Conservation (phyloP, 257 asterid genomes). For the Nicotiana benthamiana region DNA sequence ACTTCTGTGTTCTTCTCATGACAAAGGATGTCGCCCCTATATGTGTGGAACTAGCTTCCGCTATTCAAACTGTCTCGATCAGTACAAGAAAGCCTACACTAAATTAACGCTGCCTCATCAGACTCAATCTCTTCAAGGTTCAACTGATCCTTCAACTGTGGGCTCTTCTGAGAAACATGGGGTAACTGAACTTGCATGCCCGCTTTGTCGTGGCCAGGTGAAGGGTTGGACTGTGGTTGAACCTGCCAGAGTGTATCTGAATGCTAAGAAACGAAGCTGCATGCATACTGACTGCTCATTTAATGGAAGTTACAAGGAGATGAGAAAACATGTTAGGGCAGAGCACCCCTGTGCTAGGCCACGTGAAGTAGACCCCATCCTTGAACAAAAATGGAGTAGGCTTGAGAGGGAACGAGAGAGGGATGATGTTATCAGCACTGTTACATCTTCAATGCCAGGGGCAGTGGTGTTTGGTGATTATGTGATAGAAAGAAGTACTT, state of each 20-base stretch:
- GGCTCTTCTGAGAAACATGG: constrained; percentile 34
- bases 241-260: constrained; percentile 66
- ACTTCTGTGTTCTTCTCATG: constrained; percentile 90
- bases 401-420: constrained; percentile 84
- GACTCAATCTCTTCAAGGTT: constrained; percentile 20
- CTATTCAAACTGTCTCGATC: constrained; percentile 92
- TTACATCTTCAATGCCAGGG: constrained; percentile 83
- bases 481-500: constrained; percentile 66
- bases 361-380: constrained; percentile 76
- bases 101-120: constrained; percentile 30
- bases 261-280: constrained; percentile 62
- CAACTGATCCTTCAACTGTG: constrained; percentile 24
- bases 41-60: constrained; percentile 98
- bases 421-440: constrained; percentile 87
- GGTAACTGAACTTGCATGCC: constrained; percentile 71
- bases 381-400: constrained; percentile 80
- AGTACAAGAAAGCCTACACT: constrained; percentile 80
- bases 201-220: constrained; percentile 97
- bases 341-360: constrained; percentile 90
- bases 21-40: constrained; percentile 95
- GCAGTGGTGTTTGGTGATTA: constrained; percentile 92
- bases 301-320: constrained; percentile 67
- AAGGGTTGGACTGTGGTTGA: constrained; percentile 95
- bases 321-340: constrained; percentile 68
- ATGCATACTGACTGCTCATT: constrained; percentile 79